Evolutionary conservation across 2,329 filamentous ascomycete species (phyloP).

Genomic region (Stachybotrys chartarum): DNA sequence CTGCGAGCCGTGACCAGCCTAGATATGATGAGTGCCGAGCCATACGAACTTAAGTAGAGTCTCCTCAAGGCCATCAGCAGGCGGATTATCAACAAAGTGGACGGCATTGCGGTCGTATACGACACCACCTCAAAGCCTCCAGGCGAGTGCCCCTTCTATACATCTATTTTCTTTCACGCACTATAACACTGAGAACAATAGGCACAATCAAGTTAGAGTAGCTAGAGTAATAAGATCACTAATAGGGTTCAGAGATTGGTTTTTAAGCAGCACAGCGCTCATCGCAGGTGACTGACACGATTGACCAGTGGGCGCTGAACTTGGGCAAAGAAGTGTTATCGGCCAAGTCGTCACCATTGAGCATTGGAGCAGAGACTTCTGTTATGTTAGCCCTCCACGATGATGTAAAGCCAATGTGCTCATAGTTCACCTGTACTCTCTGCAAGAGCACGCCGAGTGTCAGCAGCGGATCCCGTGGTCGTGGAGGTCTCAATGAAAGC

Average conservation of each 20-base stretch:
- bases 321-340: too few species aligned
- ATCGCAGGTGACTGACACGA: too few species aligned
- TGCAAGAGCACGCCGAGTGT: too few species aligned
- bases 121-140: slow-evolving; percentile 8
- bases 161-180: background rate
- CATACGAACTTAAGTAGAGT: slow-evolving; percentile 42
- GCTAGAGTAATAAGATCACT: background rate
- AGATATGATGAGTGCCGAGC: slow-evolving; percentile 64
- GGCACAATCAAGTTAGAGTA: background rate
- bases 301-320: too few species aligned
- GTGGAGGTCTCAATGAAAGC: too few species aligned
- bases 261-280: too few species aligned
- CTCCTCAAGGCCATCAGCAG: slow-evolving; percentile 6
- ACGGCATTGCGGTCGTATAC: slow-evolving; percentile 6
- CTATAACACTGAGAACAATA: background rate
- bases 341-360: too few species aligned
- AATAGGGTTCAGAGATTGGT: background rate
- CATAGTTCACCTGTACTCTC: too few species aligned
- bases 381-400: too few species aligned
- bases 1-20: slow-evolving; percentile 32
- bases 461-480: too few species aligned
- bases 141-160: slow-evolving; percentile 3
- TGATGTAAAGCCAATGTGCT: too few species aligned
- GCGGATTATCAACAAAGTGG: slow-evolving; percentile 7
- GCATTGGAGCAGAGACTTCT: too few species aligned